phyloP scores from a whole-genome alignment of 176 grass and related monocot species.

The Zea mays region Zm-B73-REFERENCE-NAM-5.0 NC_050099.1:234664001-234664500 shows the following conservation, averaged over 20 bases:
- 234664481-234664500: neutral
- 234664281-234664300: slow-evolving; percentile 17
- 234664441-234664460: too few species aligned
- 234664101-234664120: neutral
- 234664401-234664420: neutral
- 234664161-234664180: slow-evolving; percentile 14
- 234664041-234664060: neutral
- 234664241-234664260: neutral
- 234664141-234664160: slow-evolving; percentile 2
- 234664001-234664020: too few species aligned
- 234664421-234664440: neutral
- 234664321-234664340: too few species aligned
- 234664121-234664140: neutral
- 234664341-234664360: too few species aligned
- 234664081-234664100: slow-evolving; percentile 22
- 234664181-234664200: slow-evolving; percentile 9
- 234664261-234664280: slow-evolving; percentile 24
- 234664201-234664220: neutral
- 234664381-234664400: neutral
- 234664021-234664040: neutral
- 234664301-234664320: too few species aligned
- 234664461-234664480: neutral
- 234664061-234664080: slow-evolving; percentile 13
- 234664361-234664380: neutral
- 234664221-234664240: neutral